phyloP scores from a whole-genome alignment of 805 yeast species.

The Pachysolen tannophilus region DNA sequence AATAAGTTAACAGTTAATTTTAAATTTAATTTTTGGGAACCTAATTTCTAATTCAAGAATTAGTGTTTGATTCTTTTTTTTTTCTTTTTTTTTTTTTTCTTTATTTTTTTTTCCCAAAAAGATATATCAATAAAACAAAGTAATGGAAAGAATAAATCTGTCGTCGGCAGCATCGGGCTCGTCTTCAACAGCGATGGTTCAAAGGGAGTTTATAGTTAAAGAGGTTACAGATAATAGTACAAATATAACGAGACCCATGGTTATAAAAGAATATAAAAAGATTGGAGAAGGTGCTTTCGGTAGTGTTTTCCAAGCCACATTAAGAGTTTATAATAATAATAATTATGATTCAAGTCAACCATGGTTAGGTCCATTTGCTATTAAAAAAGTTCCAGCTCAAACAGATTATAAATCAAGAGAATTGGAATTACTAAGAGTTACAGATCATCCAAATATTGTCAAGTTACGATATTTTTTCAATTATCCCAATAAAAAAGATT shows the following conservation, averaged over 20 bases:
- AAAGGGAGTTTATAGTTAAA: slow-evolving; percentile 40
- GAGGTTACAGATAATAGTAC: slow-evolving; percentile 59
- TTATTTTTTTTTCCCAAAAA: too few relatives aligned
- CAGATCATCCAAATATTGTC: slow-evolving; percentile 76
- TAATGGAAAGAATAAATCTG: too few relatives aligned
- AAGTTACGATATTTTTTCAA: slow-evolving; percentile 63
- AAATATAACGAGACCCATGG: slow-evolving; percentile 48
- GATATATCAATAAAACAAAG: too few relatives aligned
- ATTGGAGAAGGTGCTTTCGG: slow-evolving; percentile 89
- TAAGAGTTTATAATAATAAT: slow-evolving; percentile 10
- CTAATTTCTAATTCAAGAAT: too few relatives aligned
- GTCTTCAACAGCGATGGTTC: too few relatives aligned
- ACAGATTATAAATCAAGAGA: slow-evolving; percentile 82
- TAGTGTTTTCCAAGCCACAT: slow-evolving; percentile 70
- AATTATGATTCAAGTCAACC: slow-evolving; percentile 19
- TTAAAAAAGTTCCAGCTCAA: slow-evolving; percentile 80
- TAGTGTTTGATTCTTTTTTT: too few relatives aligned
- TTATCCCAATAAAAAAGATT: slow-evolving; percentile 53
- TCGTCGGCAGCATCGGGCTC: too few relatives aligned
- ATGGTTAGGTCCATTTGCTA: slow-evolving; percentile 79
- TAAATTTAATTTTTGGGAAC: too few relatives aligned
- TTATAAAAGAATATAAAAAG: slow-evolving; percentile 60
- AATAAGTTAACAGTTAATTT: too few relatives aligned
- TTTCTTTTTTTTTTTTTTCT: too few relatives aligned
- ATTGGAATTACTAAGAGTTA: slow-evolving; percentile 64